Conservation (phyloP, 805 yeast species). For the Kodamaea lidongshanica region DNA sequence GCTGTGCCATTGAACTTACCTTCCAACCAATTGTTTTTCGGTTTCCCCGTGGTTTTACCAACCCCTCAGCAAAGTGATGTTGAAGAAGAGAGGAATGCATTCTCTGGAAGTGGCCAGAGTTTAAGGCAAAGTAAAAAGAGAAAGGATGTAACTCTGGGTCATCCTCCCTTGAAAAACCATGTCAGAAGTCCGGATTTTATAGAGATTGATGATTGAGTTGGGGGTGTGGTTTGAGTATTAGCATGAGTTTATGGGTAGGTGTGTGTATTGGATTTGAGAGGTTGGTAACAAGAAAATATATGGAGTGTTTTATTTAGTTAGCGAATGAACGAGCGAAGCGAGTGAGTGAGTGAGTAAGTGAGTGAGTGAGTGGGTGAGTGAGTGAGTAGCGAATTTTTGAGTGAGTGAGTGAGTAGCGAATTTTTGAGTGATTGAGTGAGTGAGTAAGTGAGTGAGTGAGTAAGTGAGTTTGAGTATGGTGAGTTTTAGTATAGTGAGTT, state of each 20-base stretch:
- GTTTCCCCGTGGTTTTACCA: constrained; percentile 67
- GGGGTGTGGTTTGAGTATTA: no score
- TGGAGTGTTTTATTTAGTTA: no score
- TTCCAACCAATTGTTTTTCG: constrained; percentile 85
- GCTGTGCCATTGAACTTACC: constrained; percentile 73
- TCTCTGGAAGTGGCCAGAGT: constrained; percentile 68
- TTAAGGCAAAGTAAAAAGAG: constrained; percentile 67
- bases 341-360: no score
- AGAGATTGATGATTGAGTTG: constrained; percentile 66
- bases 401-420: no score
- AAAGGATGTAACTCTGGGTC: constrained; percentile 46
- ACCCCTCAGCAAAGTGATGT: constrained; percentile 25
- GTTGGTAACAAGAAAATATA: not conserved
- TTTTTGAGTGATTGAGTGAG: no score
- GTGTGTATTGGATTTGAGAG: constrained; percentile 1
- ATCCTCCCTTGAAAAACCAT: constrained; percentile 55
- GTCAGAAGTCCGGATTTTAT: constrained; percentile 72
- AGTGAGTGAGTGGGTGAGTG: no score
- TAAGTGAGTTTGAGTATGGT: no score
- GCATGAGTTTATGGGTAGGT: not conserved
- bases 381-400: no score
- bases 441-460: no score
- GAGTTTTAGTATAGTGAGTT: no score
- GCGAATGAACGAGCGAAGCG: no score
- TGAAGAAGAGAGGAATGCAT: constrained; percentile 23